phyloP scores from a whole-genome alignment of 192 early-diverging fungal genomes.

The Chytriomyces confervae region DNA sequence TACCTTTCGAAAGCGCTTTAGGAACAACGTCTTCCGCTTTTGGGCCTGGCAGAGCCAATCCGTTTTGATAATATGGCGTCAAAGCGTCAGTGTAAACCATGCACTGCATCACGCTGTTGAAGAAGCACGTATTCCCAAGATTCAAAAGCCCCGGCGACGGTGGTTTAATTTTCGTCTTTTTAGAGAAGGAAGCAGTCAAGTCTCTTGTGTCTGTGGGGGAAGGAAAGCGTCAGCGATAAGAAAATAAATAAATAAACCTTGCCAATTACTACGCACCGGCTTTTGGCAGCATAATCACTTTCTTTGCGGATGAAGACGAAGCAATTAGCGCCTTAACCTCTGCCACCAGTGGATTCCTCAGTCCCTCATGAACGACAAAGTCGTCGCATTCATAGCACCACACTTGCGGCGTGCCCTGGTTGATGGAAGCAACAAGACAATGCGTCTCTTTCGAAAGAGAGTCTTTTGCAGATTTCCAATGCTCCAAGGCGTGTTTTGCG shows the following conservation, averaged over 20 bases:
- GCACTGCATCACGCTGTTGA: slow-evolving; percentile 76
- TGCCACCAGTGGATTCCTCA: slow-evolving; percentile 37
- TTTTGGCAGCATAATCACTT: slow-evolving; percentile 8
- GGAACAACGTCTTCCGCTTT: neutral
- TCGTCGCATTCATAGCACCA: slow-evolving; percentile 56
- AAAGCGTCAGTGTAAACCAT: slow-evolving; percentile 44
- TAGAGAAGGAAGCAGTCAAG: neutral
- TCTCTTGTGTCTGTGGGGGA: slow-evolving; percentile 6
- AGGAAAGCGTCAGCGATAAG: neutral
- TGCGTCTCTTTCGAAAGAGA: slow-evolving; percentile 10
- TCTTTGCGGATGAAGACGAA: neutral
- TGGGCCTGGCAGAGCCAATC: neutral
- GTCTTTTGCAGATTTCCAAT: slow-evolving; percentile 22
- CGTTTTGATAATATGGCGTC: slow-evolving; percentile 3
- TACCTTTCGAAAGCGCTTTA: slow-evolving; percentile 6
- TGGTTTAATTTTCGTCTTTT: slow-evolving; percentile 7
- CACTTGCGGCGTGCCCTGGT: slow-evolving; percentile 30
- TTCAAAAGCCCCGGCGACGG: slow-evolving; percentile 65
- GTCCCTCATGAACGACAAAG: slow-evolving; percentile 20
- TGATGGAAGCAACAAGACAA: slow-evolving; percentile 28
- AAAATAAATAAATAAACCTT: neutral
- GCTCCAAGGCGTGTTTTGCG: slow-evolving; percentile 40
- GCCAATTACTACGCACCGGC: neutral
- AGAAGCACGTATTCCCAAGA: slow-evolving; percentile 83
- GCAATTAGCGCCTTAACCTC: slow-evolving; percentile 42